These are phyloP conservation scores for Cardamine chenopodiifolia DNA, from an alignment of 345 rosid species.

Conservation along the genomic window DNA sequence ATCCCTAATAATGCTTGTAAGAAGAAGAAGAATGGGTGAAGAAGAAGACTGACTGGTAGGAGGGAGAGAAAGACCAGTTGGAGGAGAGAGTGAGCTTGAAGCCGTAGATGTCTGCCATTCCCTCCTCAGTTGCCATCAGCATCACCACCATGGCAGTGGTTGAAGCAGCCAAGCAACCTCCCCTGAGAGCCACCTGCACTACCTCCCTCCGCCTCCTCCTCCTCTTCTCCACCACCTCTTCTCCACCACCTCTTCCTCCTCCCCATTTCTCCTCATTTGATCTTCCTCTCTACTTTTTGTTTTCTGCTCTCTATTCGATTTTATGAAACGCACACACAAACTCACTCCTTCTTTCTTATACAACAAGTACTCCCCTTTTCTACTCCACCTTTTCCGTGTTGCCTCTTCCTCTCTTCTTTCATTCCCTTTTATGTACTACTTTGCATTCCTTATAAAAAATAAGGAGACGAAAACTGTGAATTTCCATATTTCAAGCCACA, in stretches of 20 bases:
- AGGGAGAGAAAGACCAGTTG: conserved; percentile 76
- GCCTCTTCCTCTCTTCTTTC: conserved; percentile 17
- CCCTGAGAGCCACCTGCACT: conserved; percentile 53
- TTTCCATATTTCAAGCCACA: too few species aligned
- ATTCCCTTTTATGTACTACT: conserved; percentile 1
- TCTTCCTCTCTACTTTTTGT: not conserved
- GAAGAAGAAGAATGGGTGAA: not conserved
- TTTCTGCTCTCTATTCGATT: not conserved
- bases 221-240: conserved; percentile 26
- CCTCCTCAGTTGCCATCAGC: conserved; percentile 66
- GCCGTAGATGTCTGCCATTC: conserved; percentile 61
- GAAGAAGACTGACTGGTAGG: conserved; percentile 63
- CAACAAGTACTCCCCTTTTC: conserved; percentile 17
- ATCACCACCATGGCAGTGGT: conserved; percentile 61
- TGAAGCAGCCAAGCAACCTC: conserved; percentile 58
- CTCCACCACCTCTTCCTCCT: conserved; percentile 21
- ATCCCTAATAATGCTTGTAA: conserved; percentile 5
- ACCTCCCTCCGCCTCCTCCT: conserved; percentile 43
- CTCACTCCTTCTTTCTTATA: conserved; percentile 24
- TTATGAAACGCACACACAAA: conserved; percentile 22
- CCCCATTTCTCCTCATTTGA: conserved; percentile 35
- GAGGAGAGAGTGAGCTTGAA: conserved; percentile 62
- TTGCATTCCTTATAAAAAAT: not conserved
- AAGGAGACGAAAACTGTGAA: too few species aligned
- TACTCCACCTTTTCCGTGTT: conserved; percentile 36